These are phyloP conservation scores for Zancudomyces culisetae DNA, from an alignment of 371 early-diverging fungal species.

Conservation along the genomic window DNA sequence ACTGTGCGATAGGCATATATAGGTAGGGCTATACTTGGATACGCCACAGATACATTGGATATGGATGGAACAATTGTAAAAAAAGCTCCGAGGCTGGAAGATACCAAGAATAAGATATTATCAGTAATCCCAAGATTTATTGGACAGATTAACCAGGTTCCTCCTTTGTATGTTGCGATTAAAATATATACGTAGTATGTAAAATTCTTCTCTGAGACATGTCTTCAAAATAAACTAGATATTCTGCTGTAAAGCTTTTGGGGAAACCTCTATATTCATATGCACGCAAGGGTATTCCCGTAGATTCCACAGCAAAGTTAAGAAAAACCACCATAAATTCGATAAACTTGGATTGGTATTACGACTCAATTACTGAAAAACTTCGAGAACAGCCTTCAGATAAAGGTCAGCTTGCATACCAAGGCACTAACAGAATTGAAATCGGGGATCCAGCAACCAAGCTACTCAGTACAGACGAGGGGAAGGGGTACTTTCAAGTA, in stretches of 20 bases:
- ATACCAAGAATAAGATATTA: neutral
- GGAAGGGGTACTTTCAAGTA: neutral
- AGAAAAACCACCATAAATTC: neutral
- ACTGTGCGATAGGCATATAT: neutral
- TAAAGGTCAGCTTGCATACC: neutral
- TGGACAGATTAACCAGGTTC: neutral
- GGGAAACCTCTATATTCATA: conserved; percentile 1
- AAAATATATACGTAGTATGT: too few relatives aligned
- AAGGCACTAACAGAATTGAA: too few relatives aligned
- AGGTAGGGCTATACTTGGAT: neutral
- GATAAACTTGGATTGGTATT: neutral
- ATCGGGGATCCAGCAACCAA: neutral
- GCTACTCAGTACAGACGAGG: neutral
- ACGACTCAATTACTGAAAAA: neutral
- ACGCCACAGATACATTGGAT: neutral
- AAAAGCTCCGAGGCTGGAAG: neutral
- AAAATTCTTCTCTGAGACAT: too few relatives aligned
- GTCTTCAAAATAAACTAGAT: neutral
- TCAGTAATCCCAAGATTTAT: neutral
- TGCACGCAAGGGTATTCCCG: neutral
- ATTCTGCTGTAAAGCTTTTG: neutral
- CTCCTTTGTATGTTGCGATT: neutral
- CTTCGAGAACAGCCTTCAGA: neutral
- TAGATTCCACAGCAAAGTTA: neutral
- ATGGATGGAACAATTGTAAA: conserved; percentile 1